Evolutionary conservation across 169 alveolate species (phyloP), one percentile per base, ranked within the genome.

Genomic region (Cyclospora cayetanensis): DNA sequence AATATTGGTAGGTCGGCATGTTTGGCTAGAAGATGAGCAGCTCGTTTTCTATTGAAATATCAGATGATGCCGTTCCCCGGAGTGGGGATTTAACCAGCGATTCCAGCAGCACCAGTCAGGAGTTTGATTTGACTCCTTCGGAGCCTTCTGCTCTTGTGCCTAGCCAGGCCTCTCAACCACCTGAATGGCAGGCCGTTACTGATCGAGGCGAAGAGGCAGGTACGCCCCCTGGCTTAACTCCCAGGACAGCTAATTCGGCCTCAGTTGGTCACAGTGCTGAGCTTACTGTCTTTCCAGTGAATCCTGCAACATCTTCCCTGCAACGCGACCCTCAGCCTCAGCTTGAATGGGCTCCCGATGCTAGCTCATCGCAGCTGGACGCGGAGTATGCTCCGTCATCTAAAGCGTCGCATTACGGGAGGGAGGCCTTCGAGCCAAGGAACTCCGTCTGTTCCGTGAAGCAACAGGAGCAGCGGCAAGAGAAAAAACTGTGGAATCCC

Each of bases 1-100:
- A 37, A 22, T 34, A 35, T 2, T 27, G 4, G 25, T 11, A 3
- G n/a, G 35, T 3, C 2, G 11, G 34, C 50, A 25, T 25, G 85
- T 34, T 39, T 27, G 65, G 25, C 41, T 39, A 39, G 20, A 77
- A 46, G 43, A 77, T 77, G 87, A 77, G 87, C 68, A 77, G 68
- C n/a, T 77, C 87, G 12, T 77, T 77, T 12, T 77, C 87, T 1
- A 77, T 77, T 4, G 87, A 77, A 37, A 77, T 77, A 43, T 77
- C 87, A 25, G 70, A 42, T 18, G 68, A 77, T 31, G 84, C 37
- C 35, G 50, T 41, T 39, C 63, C 84, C 84, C 84, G 55, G 25
- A 72, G 84, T 22, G 84, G 84, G 84, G 63, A 53, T 22, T 72
- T 60, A 11, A 68, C 52, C 50, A 68, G 80, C 50, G 22, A 50